Percentiles rank a stretch among this genome's conserved stretches.
Conservation (phyloP, 176 grass and related monocot species). For the Thalia dealbata region DNA sequence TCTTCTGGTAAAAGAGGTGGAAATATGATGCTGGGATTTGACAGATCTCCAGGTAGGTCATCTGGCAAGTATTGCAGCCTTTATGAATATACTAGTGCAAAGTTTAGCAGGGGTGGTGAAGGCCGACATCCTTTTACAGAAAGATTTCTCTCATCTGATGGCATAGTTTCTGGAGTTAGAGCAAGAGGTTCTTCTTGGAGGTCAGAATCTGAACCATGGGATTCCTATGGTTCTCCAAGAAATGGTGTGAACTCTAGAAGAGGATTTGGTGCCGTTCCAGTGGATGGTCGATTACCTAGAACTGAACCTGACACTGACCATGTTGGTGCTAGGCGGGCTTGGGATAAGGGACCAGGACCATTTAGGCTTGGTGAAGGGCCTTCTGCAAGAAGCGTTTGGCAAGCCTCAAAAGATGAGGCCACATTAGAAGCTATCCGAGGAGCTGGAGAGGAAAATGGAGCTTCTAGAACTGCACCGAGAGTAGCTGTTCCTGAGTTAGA, state of each 20-base stretch:
- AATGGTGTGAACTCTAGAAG: slow-evolving; percentile 45
- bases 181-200: slow-evolving; percentile 56
- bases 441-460: slow-evolving; percentile 83
- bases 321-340: slow-evolving; percentile 33
- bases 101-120: slow-evolving; percentile 64
- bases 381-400: slow-evolving; percentile 96
- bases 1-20: slow-evolving; percentile 68
- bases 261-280: slow-evolving; percentile 48
- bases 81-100: slow-evolving; percentile 64
- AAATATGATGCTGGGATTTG: slow-evolving; percentile 43
- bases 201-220: slow-evolving; percentile 81
- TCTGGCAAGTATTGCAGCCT: slow-evolving; percentile 70
- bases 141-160: slow-evolving; percentile 55
- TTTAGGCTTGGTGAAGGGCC: slow-evolving; percentile 93
- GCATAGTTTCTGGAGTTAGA: slow-evolving; percentile 48
- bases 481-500: slow-evolving; percentile 51
- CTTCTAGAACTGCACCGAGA: slow-evolving; percentile 39
- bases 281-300: slow-evolving; percentile 34
- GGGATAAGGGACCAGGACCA: slow-evolving; percentile 64
- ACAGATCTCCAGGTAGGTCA: slow-evolving; percentile 72
- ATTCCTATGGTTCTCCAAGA: slow-evolving; percentile 43
- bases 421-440: slow-evolving; percentile 91
- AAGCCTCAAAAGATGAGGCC: slow-evolving; percentile 92
- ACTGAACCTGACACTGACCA: slow-evolving; percentile 40
- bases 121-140: slow-evolving; percentile 52